Percentiles rank a stretch among this genome's conserved stretches.
Conservation (phyloP, 1,284 basidiomycete species). For the Cystobasidium pallidum region DNA sequence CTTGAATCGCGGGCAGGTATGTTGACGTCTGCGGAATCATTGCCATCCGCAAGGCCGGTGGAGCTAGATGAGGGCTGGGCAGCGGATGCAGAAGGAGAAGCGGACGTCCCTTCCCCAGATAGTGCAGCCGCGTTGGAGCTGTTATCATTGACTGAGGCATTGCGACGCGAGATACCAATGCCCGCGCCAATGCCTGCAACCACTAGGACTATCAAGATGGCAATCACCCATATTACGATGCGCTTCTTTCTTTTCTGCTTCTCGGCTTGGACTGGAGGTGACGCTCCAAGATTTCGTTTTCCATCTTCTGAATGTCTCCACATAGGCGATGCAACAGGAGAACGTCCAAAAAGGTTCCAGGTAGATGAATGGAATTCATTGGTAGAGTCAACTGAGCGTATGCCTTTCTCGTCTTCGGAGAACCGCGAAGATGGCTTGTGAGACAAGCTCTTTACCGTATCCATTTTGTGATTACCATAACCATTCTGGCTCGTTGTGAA, state of each 20-base stretch:
- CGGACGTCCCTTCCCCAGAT: neutral
- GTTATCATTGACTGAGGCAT: conserved; percentile 13
- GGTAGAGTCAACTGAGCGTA: conserved; percentile 32
- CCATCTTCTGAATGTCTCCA: conserved; percentile 31
- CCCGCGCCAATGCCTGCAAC: conserved; percentile 36
- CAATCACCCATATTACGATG: conserved; percentile 14
- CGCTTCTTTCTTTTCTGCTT: conserved; percentile 26
- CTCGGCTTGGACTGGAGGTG: neutral
- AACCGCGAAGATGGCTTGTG: conserved; percentile 43
- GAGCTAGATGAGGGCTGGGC: neutral
- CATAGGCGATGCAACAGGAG: conserved; percentile 24
- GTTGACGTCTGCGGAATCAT: conserved; percentile 24
- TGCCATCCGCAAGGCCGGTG: neutral
- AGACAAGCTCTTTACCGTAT: conserved; percentile 8
- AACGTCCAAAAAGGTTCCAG: conserved; percentile 42
- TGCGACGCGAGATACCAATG: conserved; percentile 38
- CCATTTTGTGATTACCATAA: conserved; percentile 5
- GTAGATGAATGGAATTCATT: conserved; percentile 41
- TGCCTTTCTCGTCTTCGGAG: conserved; percentile 41
- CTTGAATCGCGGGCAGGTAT: conserved; percentile 25
- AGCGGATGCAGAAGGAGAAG: neutral
- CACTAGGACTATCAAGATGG: conserved; percentile 17
- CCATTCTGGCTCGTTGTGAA: conserved; percentile 39
- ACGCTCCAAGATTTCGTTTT: conserved; percentile 2
- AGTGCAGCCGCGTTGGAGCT: neutral